phyloP scores from a whole-genome alignment of 2,329 filamentous ascomycete species.

The Lachnum nothofagi region DNA sequence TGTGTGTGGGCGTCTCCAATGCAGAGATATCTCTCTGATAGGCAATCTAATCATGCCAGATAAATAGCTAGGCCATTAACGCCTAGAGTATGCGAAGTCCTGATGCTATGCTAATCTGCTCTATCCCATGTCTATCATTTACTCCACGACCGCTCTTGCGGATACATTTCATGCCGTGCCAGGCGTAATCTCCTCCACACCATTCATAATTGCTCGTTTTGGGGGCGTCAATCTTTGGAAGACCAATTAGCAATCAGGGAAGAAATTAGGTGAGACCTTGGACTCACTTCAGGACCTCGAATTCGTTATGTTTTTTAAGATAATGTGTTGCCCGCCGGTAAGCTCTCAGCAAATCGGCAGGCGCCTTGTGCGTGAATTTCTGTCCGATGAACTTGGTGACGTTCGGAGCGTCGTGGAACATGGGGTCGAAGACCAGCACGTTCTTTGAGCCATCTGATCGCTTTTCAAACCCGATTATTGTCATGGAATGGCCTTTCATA shows the following conservation, averaged over 20 bases:
- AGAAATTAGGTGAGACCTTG: not conserved
- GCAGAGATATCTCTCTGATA: too few species aligned
- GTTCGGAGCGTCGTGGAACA: constrained; percentile 63
- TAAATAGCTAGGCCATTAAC: too few species aligned
- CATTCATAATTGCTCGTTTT: not conserved
- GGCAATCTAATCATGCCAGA: too few species aligned
- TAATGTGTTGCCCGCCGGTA: constrained; percentile 69
- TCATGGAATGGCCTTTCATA: constrained; percentile 73
- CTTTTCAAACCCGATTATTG: constrained; percentile 78
- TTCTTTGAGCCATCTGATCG: constrained; percentile 58
- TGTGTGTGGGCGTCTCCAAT: too few species aligned
- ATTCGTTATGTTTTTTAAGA: constrained; percentile 65
- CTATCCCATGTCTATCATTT: too few species aligned
- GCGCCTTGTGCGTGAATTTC: constrained; percentile 41
- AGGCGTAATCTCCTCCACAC: not conserved
- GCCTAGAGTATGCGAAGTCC: too few species aligned
- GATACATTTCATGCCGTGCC: not conserved
- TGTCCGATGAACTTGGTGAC: constrained; percentile 55
- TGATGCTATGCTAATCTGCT: too few species aligned
- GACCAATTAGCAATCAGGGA: not conserved
- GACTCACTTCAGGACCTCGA: constrained; percentile 71
- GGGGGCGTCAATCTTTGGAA: not conserved
- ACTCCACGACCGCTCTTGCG: too few species aligned
- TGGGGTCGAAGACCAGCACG: constrained; percentile 83
- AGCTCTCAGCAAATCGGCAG: constrained; percentile 56